Evolutionary conservation across 1,284 basidiomycete genomes (phyloP).

Genomic region (Rhizoctonia solani): DNA sequence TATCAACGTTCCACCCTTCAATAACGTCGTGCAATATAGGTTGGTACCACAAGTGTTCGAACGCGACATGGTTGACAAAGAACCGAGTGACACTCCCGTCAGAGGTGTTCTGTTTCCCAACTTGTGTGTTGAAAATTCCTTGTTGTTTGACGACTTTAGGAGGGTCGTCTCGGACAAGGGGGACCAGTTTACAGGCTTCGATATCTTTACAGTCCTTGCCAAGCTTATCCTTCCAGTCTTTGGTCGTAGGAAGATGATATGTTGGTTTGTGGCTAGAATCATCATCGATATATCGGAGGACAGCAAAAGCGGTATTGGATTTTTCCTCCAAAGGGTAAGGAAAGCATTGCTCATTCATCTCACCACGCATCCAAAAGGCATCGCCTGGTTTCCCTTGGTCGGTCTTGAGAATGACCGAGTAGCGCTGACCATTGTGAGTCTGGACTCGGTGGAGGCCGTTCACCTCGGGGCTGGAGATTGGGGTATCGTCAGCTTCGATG

Average conservation of each 20-base stretch:
- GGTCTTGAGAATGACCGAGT: conserved; percentile 44
- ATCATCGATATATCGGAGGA: conserved; percentile 41
- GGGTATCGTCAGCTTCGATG: conserved; percentile 55
- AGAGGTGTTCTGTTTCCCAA: conserved; percentile 39
- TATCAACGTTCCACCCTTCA: conserved; percentile 39
- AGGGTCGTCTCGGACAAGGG: conserved; percentile 41
- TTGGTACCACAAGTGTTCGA: conserved; percentile 43
- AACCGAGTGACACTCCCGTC: conserved; percentile 1
- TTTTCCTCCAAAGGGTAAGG: neutral
- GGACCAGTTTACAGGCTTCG: conserved; percentile 41
- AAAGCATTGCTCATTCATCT: conserved; percentile 36
- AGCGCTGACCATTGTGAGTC: conserved; percentile 42
- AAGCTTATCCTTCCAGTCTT: conserved; percentile 40
- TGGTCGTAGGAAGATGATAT: conserved; percentile 33
- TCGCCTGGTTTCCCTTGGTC: conserved; percentile 40
- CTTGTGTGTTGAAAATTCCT: conserved; percentile 39
- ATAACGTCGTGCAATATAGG: conserved; percentile 43
- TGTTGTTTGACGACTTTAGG: conserved; percentile 37
- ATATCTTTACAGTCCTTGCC: conserved; percentile 38
- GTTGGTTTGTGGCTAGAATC: neutral
- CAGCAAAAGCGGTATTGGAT: conserved; percentile 32
- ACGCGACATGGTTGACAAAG: conserved; percentile 43
- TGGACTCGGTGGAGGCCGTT: conserved; percentile 20
- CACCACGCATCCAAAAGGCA: conserved; percentile 44
- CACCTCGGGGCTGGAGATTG: conserved; percentile 1